Evolutionary conservation across 2,329 filamentous ascomycete species (phyloP), one percentile per base, ranked within the genome.

Genomic region (Penicillium sp.): DNA sequence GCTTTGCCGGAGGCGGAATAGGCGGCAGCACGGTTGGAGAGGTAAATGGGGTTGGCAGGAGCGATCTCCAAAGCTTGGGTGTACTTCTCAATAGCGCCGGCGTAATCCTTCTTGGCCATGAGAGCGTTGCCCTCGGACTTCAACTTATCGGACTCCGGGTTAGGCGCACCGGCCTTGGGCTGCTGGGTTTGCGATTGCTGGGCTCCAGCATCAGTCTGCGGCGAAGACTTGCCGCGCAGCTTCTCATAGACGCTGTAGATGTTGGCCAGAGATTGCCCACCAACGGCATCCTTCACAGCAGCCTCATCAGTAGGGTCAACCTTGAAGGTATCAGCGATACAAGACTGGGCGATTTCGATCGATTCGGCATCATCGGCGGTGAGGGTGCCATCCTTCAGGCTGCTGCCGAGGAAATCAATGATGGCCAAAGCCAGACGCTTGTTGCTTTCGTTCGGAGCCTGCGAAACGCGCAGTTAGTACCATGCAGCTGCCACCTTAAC

Each of bases 221-320:
- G 62, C 9, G 75, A 65, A 1, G 73, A 77, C 69, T 82, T 84
- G 52, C 81, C 80, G 76, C 91, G 91, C 58, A 96, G 81, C 75
- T 95, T 95, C 76, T 98, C 93, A 75, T 96, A 97, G 58, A 96
- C 90, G 66, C 84, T 84, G 79, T 95, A 98, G 75, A 98, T 95
- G 71, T 86, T 85, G 54, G 90, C 80, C 54, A 98, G 85, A 69
- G 86, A 91, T 77, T 97, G 90, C 57, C 84, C 81, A 65, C 90
- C 91, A 58, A 95, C 78, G 60, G 91, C 89, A 60, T 88, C 82
- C 58, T 82, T 76, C 62, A 92, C 77, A 62, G 89, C 85, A 47
- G 80, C 76, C 64, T 83, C 78, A 73, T 95, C 85, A 55, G 79
- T 75, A n/a, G 89, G 82, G 73, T 97, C 90, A 65, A 98, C 87